A percentile compares a stretch with the other conserved stretches of the same genome.
Evolutionary conservation across 148 eudicot genomes (phyloP).

Genomic region (Fagopyrum tataricum): DNA sequence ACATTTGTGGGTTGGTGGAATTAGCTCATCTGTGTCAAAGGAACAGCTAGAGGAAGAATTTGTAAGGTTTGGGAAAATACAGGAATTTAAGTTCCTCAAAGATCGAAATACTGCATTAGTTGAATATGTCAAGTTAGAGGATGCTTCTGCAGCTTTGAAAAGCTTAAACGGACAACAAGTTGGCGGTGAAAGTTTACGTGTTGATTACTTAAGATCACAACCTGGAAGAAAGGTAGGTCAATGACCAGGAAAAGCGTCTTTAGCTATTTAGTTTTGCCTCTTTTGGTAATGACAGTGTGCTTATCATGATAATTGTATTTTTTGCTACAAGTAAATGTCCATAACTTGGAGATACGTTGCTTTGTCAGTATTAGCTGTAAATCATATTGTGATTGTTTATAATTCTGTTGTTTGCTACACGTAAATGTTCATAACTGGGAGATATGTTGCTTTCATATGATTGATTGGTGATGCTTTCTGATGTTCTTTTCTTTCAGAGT

Average conservation of each 20-base stretch:
- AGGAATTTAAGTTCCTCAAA: constrained; percentile 71
- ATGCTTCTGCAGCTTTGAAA: constrained; percentile 70
- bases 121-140: constrained; percentile 62
- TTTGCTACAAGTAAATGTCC: neutral
- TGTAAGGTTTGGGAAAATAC: constrained; percentile 62
- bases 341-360: constrained; percentile 2
- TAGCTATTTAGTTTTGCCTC: neutral
- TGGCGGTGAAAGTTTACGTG: constrained; percentile 64
- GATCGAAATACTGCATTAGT: constrained; percentile 78
- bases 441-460: neutral
- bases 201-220: constrained; percentile 81
- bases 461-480: neutral
- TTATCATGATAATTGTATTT: neutral
- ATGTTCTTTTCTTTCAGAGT: neutral
- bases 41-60: constrained; percentile 75
- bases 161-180: constrained; percentile 62
- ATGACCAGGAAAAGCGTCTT: neutral
- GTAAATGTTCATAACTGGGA: no score
- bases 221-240: constrained; percentile 57
- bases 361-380: neutral
- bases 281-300: neutral
- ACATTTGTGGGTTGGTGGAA: constrained; percentile 88
- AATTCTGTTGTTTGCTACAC: no score
- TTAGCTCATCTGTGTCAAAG: constrained; percentile 54
- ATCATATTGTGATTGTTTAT: neutral